Evolutionary conservation across 2,329 filamentous ascomycete genomes (phyloP).

Genomic region (Amauroascus verrucosus): DNA sequence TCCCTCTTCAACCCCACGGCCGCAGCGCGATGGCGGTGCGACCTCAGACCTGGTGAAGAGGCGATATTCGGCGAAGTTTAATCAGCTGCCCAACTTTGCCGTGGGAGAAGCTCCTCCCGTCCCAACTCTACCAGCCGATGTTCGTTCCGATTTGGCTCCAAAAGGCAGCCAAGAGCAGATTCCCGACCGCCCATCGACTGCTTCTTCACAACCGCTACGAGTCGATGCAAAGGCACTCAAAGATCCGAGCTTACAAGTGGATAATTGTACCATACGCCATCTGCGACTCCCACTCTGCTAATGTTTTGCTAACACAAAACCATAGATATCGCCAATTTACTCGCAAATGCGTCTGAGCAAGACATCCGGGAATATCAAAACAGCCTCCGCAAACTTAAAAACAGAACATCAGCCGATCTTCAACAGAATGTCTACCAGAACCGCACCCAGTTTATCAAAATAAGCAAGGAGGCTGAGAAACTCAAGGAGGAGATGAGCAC

Average conservation of each 20-base stretch:
- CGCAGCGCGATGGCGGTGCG: slow-evolving; percentile 39
- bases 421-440: slow-evolving; percentile 97
- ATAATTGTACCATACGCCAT: slow-evolving; percentile 52
- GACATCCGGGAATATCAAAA: slow-evolving; percentile 76
- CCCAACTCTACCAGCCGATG: slow-evolving; percentile 50
- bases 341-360: slow-evolving; percentile 76
- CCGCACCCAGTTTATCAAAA: slow-evolving; percentile 95
- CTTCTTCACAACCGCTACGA: slow-evolving; percentile 51
- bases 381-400: slow-evolving; percentile 64
- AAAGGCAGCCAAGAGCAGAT: slow-evolving; percentile 3
- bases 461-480: slow-evolving; percentile 97
- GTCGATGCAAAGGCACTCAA: slow-evolving; percentile 69
- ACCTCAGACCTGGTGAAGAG: slow-evolving; percentile 82
- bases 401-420: slow-evolving; percentile 67
- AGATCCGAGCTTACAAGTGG: slow-evolving; percentile 67
- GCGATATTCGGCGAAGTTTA: slow-evolving; percentile 87
- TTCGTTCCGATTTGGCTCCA: slow-evolving; percentile 48
- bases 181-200: slow-evolving; percentile 29
- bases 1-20: slow-evolving; percentile 23
- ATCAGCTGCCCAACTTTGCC: slow-evolving; percentile 60
- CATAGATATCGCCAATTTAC: slow-evolving; percentile 46
- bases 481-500: slow-evolving; percentile 93
- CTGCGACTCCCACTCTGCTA: background rate
- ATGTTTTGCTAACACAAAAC: background rate
- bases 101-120: slow-evolving; percentile 55